Evolutionary conservation across 164 flowering plant genomes (phyloP).

Genomic region (Kingdonia uniflora): DNA sequence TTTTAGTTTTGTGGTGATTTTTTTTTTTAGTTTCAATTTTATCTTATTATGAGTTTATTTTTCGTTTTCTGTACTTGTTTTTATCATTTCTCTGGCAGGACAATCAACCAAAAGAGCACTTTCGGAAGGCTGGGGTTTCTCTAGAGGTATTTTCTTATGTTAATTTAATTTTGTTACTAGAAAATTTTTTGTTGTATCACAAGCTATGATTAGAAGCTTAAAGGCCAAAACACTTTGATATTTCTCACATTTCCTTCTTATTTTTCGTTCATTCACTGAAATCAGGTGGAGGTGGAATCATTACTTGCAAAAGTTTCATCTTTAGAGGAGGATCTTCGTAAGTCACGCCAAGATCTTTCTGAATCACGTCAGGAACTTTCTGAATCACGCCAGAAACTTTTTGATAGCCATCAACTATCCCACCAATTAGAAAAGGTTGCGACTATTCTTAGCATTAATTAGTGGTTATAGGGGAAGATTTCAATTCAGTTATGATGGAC

Average conservation of each 20-base stretch:
- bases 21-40: too few species aligned
- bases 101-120: slow-evolving; percentile 29
- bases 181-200: neutral
- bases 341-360: too few species aligned
- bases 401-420: slow-evolving; percentile 41
- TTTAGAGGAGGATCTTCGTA: slow-evolving; percentile 66
- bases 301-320: slow-evolving; percentile 55
- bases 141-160: slow-evolving; percentile 32
- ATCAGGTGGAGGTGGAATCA: slow-evolving; percentile 52
- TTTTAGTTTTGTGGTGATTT: too few species aligned
- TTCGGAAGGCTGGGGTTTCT: slow-evolving; percentile 24
- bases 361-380: too few species aligned
- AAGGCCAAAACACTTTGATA: neutral
- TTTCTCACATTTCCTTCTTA: slow-evolving; percentile 2
- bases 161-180: neutral
- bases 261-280: slow-evolving; percentile 6
- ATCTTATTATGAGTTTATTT: neutral
- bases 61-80: neutral
- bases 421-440: slow-evolving; percentile 62
- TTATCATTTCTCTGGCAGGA: slow-evolving; percentile 29
- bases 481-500: too few species aligned
- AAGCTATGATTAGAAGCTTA: neutral
- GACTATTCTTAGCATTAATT: neutral
- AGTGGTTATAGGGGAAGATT: too few species aligned
- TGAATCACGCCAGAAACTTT: slow-evolving; percentile 56